Percentiles rank a stretch among this genome's conserved stretches.
phyloP scores from a whole-genome alignment of 2,329 filamentous ascomycete species.

The Epichloe uncinata region DNA sequence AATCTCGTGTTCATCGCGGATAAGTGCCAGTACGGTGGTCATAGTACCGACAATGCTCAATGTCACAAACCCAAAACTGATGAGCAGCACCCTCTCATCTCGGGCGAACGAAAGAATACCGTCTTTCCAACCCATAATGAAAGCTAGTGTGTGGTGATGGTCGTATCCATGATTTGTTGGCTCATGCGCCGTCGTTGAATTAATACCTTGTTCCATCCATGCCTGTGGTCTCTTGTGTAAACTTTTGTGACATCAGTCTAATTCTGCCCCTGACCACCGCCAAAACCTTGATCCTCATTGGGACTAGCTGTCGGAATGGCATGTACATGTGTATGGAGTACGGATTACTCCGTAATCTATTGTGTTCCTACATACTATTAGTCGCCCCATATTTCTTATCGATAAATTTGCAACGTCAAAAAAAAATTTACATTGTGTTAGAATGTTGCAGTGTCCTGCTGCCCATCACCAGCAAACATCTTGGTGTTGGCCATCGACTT shows the following conservation, averaged over 20 bases:
- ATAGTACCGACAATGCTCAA: constrained; percentile 45
- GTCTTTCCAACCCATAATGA: constrained; percentile 25
- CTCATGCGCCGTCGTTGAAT: not conserved
- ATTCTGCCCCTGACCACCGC: constrained; percentile 13
- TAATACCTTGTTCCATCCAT: not conserved
- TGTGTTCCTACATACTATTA: not conserved
- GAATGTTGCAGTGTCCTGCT: not conserved
- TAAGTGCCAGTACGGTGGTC: constrained; percentile 42
- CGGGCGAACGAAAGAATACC: constrained; percentile 21
- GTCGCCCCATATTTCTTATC: constrained; percentile 6
- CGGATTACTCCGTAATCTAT: too few species aligned
- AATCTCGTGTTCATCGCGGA: constrained; percentile 53
- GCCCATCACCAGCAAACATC: constrained; percentile 6
- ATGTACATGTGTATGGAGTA: too few species aligned
- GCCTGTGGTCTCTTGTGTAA: too few species aligned
- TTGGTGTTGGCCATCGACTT: not conserved
- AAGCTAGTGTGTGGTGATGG: constrained; percentile 7
- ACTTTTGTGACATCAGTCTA: not conserved
- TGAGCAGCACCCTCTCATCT: constrained; percentile 41
- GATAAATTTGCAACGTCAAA: constrained; percentile 6
- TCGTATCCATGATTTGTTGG: constrained; percentile 5
- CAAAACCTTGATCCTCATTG: constrained; percentile 5
- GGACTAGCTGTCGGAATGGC: not conserved
- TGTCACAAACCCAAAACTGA: constrained; percentile 42
- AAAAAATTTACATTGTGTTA: constrained; percentile 1